Conservation (phyloP, 2,329 filamentous ascomycete genomes). For the Botrytis paeoniae region DNA sequence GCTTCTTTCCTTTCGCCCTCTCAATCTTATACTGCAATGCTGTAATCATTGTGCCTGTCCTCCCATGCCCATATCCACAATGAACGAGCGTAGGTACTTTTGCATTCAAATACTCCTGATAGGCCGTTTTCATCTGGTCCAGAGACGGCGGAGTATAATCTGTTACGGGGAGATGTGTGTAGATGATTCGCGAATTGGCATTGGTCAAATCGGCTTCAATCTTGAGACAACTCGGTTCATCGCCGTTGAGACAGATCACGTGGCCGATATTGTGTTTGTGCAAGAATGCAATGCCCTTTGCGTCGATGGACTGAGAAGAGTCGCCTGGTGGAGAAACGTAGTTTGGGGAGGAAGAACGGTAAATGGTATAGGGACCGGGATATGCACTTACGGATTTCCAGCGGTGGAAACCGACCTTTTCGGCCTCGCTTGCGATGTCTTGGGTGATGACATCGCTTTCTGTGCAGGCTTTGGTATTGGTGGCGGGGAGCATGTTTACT, state of each 20-base stretch:
- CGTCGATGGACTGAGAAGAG: not conserved
- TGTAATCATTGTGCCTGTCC: not conserved
- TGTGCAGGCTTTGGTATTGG: no score
- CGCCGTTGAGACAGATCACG: not conserved
- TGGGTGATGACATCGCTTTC: not conserved
- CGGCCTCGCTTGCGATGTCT: not conserved
- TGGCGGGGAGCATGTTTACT: not conserved
- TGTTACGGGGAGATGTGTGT: not conserved
- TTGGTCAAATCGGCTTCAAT: not conserved
- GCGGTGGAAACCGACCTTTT: not conserved
- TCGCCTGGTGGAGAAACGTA: not conserved
- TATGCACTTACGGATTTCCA: not conserved
- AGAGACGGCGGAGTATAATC: not conserved
- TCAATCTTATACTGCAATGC: constrained; percentile 1
- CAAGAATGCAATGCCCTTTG: not conserved
- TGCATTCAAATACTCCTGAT: not conserved
- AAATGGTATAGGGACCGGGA: not conserved
- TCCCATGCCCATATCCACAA: not conserved
- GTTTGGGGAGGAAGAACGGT: not conserved
- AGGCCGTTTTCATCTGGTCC: not conserved
- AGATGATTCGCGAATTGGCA: not conserved
- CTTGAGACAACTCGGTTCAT: not conserved
- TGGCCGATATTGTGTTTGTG: not conserved
- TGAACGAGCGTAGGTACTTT: not conserved
- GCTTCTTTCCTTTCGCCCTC: not conserved